Base-by-base conservation (phyloP, 2,329 filamentous ascomycete genomes). In the Arthrinium puccinioides region DNA sequence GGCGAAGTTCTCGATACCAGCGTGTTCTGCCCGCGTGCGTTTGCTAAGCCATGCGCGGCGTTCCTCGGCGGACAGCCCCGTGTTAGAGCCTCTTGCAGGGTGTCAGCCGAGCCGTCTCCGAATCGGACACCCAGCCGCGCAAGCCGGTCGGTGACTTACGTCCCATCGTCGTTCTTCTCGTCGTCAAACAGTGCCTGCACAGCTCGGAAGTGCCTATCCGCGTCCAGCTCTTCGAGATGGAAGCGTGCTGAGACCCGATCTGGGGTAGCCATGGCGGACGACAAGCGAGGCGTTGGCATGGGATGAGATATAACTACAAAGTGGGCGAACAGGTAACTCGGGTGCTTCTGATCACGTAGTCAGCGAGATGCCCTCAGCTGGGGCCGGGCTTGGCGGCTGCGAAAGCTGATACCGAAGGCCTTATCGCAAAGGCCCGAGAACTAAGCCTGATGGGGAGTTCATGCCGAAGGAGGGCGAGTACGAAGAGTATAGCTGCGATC, bases 1-100 rank as follows among this genome's bases (percentile, higher is more conserved):
- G 33, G 33, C 33, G 9, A 36, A 36, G 33, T 28, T 36, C n/a
- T 20, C 33, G 33, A 36, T 16, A 18, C 16, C 33, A 15, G 33
- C 23, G 11, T 36, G 18, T 18, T 16, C 33, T 11, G 23, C 18
- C 23, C 26, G 24, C 16, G 33, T 14, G 15, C 33, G 33, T 3
- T 27, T n/a, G 13, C 33, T 23, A 6, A 36, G 9, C 24, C 24
- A 16, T 10, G 13, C 13, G 16, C 24, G 33, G 33, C 15, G 20
- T 6, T 6, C 7, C 18, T 36, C 33, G 1, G 28, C 23, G 13
- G 18, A 20, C 5, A 24, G 33, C 3, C 10, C 15, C 5, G n/a
- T 19, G 4, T 26, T 18, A 23, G 28, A 27, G 18, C 25, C 18
- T 6, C 33, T 36, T 29, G 4, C 14, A 14, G 16, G 11, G 27